Evolutionary conservation across 768 basidiomycete species (phyloP).

Genomic region (Russula brevipes): DNA sequence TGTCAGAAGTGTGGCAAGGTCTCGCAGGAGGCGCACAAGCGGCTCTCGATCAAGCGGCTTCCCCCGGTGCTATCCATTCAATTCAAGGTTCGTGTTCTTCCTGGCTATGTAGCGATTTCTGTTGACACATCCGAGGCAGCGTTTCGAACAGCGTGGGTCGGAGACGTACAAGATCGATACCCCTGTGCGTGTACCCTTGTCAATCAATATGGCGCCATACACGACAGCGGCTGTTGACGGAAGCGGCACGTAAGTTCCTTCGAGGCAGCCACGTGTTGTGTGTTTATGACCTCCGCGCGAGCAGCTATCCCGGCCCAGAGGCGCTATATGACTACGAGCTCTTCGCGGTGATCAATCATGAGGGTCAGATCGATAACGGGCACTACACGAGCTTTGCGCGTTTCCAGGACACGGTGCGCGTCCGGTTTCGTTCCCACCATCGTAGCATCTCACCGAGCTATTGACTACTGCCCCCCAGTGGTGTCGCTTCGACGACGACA

Average conservation of each 20-base stretch:
- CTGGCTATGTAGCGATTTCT: not conserved
- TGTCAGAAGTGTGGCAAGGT: slow-evolving; percentile 78
- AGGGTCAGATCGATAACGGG: slow-evolving; percentile 90
- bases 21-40: slow-evolving; percentile 76
- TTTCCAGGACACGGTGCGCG: slow-evolving; percentile 74
- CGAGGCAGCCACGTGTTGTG: not conserved
- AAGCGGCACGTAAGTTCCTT: slow-evolving; percentile 29
- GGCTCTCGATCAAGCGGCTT: slow-evolving; percentile 76
- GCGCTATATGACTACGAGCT: slow-evolving; percentile 85
- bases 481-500: slow-evolving; percentile 94
- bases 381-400: slow-evolving; percentile 89
- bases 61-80: slow-evolving; percentile 92
- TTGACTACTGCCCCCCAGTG: slow-evolving; percentile 49
- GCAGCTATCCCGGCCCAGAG: slow-evolving; percentile 51
- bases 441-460: not conserved
- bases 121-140: slow-evolving; percentile 41
- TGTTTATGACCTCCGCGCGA: not conserved
- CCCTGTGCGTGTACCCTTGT: slow-evolving; percentile 74
- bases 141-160: slow-evolving; percentile 68
- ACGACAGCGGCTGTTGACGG: slow-evolving; percentile 58
- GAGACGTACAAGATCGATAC: slow-evolving; percentile 82
- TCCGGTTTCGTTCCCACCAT: not conserved
- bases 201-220: slow-evolving; percentile 84
- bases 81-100: slow-evolving; percentile 66
- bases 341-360: slow-evolving; percentile 90